Base-by-base conservation (phyloP, 2,329 filamentous ascomycete genomes). In the Xylaria sp. region DNA sequence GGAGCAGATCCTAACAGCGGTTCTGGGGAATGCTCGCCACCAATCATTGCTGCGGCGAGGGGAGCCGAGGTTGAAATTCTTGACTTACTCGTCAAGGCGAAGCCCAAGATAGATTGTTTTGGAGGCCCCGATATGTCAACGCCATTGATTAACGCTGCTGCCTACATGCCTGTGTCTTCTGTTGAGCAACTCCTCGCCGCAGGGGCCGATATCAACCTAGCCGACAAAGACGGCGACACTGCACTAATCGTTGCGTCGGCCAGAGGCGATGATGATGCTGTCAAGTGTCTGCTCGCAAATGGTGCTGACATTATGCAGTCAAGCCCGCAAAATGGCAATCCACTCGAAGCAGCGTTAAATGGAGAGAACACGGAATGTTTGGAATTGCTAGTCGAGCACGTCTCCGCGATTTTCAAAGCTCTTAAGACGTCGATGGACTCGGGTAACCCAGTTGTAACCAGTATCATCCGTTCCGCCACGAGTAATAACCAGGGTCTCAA, bases 1-100 rank as follows among this genome's bases (percentile, higher is more conserved):
- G 72, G 71, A 9, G 81, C 80, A 10, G 72, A 82, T 63, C 80
- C 81, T 0, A 77, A 82, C 62, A 70, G 78, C 0, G 80, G 81
- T 5, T 76, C 75, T 4, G 80, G 80, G 9, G 45, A 65, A 13
- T 74, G 78, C 34, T 71, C 76, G 0, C 76, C 77, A 1, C 81
- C 81, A 0, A 76, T 83, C 36, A 75, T 82, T 18, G 80, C 79
- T 0, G 80, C 81, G 2, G 75, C 80, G 0, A 75, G 71, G 30
- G 74, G 75, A 4, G 76, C 76, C 7, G 77, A 82, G 46, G 73
- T 75, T 10, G 72, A 76, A 0, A 82, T 83, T 2, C 72, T 83
- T 0, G 70, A 79, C 20, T 72, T 74, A 4, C 72, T 83, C 0
- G 63, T 83, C 20, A 70, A 75, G 6, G 78, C 78, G 4, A 78